Conservation (phyloP, 371 early-diverging fungal species). For the Mucor indicus region DNA sequence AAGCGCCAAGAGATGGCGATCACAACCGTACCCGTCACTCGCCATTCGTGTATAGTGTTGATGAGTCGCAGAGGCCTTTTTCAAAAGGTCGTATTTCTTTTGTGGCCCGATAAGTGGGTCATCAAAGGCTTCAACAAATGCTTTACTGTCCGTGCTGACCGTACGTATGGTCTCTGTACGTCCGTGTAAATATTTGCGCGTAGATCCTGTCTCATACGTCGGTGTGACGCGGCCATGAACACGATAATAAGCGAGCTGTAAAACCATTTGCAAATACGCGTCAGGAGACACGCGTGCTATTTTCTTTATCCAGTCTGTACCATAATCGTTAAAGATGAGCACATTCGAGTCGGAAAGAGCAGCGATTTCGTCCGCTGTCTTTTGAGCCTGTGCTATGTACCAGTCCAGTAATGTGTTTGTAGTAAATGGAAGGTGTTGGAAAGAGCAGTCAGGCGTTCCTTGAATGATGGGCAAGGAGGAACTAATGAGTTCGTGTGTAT, state of each 20-base stretch:
- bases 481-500: background rate
- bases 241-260: slow-evolving; percentile 82
- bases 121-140: slow-evolving; percentile 66
- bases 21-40: slow-evolving; percentile 74
- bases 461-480: background rate
- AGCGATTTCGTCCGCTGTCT: slow-evolving; percentile 45
- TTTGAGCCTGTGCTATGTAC: slow-evolving; percentile 57
- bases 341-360: slow-evolving; percentile 64
- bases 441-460: background rate
- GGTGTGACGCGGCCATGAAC: slow-evolving; percentile 60
- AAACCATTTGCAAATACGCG: slow-evolving; percentile 83
- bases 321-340: slow-evolving; percentile 52
- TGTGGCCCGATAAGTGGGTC: background rate
- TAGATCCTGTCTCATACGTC: slow-evolving; percentile 85
- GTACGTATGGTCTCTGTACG: slow-evolving; percentile 87
- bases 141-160: slow-evolving; percentile 59
- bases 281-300: slow-evolving; percentile 76
- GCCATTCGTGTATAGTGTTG: slow-evolving; percentile 62
- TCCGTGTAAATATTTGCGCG: slow-evolving; percentile 76
- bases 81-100: slow-evolving; percentile 54
- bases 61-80: slow-evolving; percentile 65
- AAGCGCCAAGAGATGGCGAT: slow-evolving; percentile 84
- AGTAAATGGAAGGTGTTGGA: slow-evolving; percentile 49
- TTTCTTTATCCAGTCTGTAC: slow-evolving; percentile 60
- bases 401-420: slow-evolving; percentile 44